Conservation (phyloP, 805 yeast genomes). For the Millerozyma acaciae region DNA sequence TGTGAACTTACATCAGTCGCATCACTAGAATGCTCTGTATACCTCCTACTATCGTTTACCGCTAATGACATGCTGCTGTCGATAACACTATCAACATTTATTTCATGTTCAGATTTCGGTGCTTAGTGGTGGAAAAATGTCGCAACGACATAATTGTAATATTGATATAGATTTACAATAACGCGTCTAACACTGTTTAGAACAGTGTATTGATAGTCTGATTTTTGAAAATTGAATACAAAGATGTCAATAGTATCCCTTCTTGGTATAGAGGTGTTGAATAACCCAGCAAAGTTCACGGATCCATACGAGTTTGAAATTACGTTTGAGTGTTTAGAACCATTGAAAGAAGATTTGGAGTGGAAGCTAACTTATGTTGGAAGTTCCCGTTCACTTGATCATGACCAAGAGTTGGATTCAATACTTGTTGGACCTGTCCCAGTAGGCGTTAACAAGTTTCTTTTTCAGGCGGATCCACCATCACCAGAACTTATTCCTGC, state of each 20-base stretch:
- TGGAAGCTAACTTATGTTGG: constrained; percentile 98
- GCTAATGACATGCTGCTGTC: no score
- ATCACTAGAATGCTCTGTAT: no score
- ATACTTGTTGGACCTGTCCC: constrained; percentile 98
- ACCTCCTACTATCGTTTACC: no score
- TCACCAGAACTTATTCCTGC: constrained; percentile 95
- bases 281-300: constrained; percentile 90
- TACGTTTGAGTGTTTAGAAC: constrained; percentile 94
- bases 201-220: not conserved
- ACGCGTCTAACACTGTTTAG: no score
- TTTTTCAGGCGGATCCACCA: constrained; percentile 95
- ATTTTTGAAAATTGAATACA: not conserved
- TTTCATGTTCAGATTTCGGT: no score
- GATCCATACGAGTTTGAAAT: constrained; percentile 96
- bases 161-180: no score
- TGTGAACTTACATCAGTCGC: no score
- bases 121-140: no score
- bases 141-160: no score
- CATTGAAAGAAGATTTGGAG: constrained; percentile 86
- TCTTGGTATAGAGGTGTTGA: constrained; percentile 84
- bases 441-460: constrained; percentile 90
- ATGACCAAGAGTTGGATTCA: constrained; percentile 95
- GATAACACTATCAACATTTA: no score
- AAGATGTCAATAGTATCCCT: constrained; percentile 90
- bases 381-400: constrained; percentile 88